Evolutionary conservation across 768 basidiomycete genomes (phyloP).

Genomic region (Rhodotorula diobovata): DNA sequence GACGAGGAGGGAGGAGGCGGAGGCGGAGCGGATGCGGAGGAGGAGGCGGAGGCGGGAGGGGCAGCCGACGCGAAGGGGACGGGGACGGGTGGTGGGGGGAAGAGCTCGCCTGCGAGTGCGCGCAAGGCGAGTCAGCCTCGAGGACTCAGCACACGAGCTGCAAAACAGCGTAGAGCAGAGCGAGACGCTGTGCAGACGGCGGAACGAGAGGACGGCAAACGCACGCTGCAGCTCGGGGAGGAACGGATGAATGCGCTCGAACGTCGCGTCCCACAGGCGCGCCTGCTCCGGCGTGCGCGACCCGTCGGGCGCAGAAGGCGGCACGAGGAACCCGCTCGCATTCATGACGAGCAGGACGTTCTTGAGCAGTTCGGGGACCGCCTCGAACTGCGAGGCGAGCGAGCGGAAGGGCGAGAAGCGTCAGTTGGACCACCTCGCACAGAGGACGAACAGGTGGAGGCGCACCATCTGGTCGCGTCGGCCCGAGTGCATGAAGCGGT

Average conservation of each 20-base stretch:
- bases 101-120: constrained; percentile 18
- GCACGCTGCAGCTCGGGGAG: constrained; percentile 81
- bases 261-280: constrained; percentile 72
- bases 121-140: neutral
- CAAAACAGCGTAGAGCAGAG: no score
- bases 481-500: constrained; percentile 80
- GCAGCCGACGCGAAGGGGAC: constrained; percentile 18
- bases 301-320: constrained; percentile 49
- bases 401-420: neutral
- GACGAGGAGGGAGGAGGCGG: no score
- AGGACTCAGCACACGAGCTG: no score
- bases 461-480: constrained; percentile 79
- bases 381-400: constrained; percentile 65
- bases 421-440: neutral
- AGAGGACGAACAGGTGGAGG: constrained; percentile 17
- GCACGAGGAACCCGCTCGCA: constrained; percentile 74
- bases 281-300: constrained; percentile 59
- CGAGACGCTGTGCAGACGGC: no score
- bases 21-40: neutral
- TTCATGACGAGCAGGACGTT: constrained; percentile 96
- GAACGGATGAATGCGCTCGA: constrained; percentile 82
- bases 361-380: constrained; percentile 91
- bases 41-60: neutral
- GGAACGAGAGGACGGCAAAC: constrained; percentile 51
- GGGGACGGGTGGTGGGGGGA: constrained; percentile 28